Evolutionary conservation across 2,329 filamentous ascomycete genomes (phyloP).

Genomic region (Volutella citrinella): DNA sequence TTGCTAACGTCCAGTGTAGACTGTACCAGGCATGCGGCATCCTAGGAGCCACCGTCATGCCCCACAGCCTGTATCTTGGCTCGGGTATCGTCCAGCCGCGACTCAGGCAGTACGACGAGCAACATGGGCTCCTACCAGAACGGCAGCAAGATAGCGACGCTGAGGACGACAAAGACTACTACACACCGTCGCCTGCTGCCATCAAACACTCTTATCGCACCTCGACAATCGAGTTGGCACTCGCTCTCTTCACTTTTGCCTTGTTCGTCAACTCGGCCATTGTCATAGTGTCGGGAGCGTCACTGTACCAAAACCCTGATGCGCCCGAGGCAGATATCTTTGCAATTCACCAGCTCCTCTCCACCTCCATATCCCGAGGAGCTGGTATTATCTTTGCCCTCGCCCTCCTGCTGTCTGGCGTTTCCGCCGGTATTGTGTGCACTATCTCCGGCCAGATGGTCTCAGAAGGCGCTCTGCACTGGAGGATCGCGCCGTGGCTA

Average conservation of each 20-base stretch:
- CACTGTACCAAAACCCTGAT: slow-evolving; percentile 61
- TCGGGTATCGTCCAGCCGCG: slow-evolving; percentile 67
- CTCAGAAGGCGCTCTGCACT: slow-evolving; percentile 75
- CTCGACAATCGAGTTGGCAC: slow-evolving; percentile 65
- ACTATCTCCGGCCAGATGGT: slow-evolving; percentile 91
- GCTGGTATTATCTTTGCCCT: slow-evolving; percentile 84
- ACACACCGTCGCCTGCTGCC: slow-evolving; percentile 69
- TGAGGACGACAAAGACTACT: slow-evolving; percentile 58
- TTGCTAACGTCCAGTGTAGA: slow-evolving; percentile 7
- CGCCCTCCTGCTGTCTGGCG: slow-evolving; percentile 74
- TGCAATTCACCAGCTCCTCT: slow-evolving; percentile 73
- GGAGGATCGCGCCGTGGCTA: slow-evolving; percentile 73
- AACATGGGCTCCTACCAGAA: slow-evolving; percentile 50
- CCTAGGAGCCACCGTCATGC: slow-evolving; percentile 73
- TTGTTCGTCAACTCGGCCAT: slow-evolving; percentile 83
- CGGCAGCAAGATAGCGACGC: no score
- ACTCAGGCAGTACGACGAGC: slow-evolving; percentile 60
- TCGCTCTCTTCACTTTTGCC: slow-evolving; percentile 78
- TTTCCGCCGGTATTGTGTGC: slow-evolving; percentile 81
- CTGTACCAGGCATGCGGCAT: slow-evolving; percentile 73
- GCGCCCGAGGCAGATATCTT: slow-evolving; percentile 75
- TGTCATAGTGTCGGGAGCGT: slow-evolving; percentile 76
- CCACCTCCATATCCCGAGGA: slow-evolving; percentile 64
- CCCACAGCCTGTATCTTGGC: slow-evolving; percentile 65
- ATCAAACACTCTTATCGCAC: slow-evolving; percentile 72